Evolutionary conservation across 495 filamentous ascomycete species (phyloP).

Genomic region (Neohortaea acidophila): DNA sequence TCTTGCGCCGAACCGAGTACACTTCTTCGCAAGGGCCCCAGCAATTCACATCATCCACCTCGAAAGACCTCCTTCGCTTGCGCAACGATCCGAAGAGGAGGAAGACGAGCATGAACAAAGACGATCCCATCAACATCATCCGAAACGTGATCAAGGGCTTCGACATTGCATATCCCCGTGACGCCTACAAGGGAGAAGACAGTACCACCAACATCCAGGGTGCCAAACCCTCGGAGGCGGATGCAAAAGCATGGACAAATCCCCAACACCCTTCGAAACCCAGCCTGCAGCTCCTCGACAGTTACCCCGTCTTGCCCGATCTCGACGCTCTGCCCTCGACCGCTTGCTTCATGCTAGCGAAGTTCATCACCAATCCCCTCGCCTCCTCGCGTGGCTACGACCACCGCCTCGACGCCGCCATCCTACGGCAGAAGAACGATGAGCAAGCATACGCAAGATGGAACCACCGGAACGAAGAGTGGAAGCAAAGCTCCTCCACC

Average conservation of each 20-base stretch:
- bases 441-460: slow-evolving; percentile 29
- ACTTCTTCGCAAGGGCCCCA: slow-evolving; percentile 53
- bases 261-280: slow-evolving; percentile 72
- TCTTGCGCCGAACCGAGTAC: slow-evolving; percentile 91
- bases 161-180: slow-evolving; percentile 57
- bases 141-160: slow-evolving; percentile 74
- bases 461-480: slow-evolving; percentile 36
- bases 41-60: slow-evolving; percentile 30
- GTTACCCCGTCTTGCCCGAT: slow-evolving; percentile 73
- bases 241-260: slow-evolving; percentile 51
- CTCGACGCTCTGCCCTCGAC: slow-evolving; percentile 77
- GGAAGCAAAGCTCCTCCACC: slow-evolving; percentile 47
- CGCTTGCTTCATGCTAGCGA: slow-evolving; percentile 72
- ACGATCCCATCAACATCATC: slow-evolving; percentile 70
- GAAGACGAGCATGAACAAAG: slow-evolving; percentile 40
- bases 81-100: slow-evolving; percentile 25
- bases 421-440: slow-evolving; percentile 52
- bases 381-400: slow-evolving; percentile 48
- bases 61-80: slow-evolving; percentile 25
- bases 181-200: slow-evolving; percentile 42
- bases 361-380: slow-evolving; percentile 73
- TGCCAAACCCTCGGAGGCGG: slow-evolving; percentile 39
- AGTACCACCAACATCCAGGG: slow-evolving; percentile 35
- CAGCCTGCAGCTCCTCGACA: slow-evolving; percentile 61
- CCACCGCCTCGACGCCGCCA: slow-evolving; percentile 59